A percentile compares a stretch with the other conserved stretches of the same genome.
Evolutionary conservation across 306 rosid species (phyloP).

Genomic region (Trichosanthes cucumerina): DNA sequence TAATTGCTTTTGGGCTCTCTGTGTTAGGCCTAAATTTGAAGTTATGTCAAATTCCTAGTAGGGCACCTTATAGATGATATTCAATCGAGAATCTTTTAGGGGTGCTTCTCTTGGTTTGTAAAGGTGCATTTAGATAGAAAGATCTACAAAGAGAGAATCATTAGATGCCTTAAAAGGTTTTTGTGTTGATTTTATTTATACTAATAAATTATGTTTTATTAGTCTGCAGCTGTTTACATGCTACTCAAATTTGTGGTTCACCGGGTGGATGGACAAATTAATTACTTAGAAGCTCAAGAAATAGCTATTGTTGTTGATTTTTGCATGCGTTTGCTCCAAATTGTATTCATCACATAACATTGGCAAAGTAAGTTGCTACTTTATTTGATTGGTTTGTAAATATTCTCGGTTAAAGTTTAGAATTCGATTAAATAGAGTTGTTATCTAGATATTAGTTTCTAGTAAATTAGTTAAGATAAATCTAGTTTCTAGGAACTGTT

Average conservation of each 20-base stretch:
- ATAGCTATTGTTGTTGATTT: conserved; percentile 63
- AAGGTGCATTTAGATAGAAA: neutral
- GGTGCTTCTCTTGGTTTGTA: neutral
- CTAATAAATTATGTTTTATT: conserved; percentile 15
- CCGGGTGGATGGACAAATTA: conserved; percentile 95
- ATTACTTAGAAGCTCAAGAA: conserved; percentile 72
- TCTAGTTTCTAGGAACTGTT: too few relatives aligned
- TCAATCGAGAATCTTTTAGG: neutral
- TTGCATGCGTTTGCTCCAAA: conserved; percentile 86
- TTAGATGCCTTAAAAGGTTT: neutral
- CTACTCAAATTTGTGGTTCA: conserved; percentile 83
- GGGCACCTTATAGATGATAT: neutral
- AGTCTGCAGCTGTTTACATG: conserved; percentile 94
- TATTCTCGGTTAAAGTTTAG: neutral
- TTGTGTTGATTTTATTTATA: neutral
- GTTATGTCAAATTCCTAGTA: neutral
- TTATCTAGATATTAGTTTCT: too few relatives aligned
- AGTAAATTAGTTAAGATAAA: too few relatives aligned
- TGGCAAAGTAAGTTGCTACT: conserved; percentile 62
- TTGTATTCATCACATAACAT: conserved; percentile 84
- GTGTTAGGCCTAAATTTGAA: neutral
- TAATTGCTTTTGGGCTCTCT: too few relatives aligned
- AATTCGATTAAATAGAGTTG: neutral
- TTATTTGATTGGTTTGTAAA: neutral
- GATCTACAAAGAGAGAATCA: neutral